phyloP scores from a whole-genome alignment of 139 green algal species.

The Astrephomene gubernaculifera region DNA sequence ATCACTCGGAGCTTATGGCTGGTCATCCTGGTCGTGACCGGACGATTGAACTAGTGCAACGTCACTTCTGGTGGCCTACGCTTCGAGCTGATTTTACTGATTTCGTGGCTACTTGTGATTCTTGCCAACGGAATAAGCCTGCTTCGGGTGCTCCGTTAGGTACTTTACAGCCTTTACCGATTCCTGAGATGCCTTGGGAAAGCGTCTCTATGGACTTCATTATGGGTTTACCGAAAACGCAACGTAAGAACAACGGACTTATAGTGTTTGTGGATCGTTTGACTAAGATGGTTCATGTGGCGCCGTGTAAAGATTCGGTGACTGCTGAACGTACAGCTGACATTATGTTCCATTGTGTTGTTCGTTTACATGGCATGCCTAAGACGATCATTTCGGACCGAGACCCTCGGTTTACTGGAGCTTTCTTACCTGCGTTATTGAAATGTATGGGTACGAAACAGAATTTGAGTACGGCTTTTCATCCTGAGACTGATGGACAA shows the following conservation, averaged over 20 bases:
- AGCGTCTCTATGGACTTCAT: constrained; percentile 36
- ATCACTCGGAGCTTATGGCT: neutral
- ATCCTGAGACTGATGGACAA: constrained; percentile 10
- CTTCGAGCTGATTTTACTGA: neutral
- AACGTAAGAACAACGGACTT: neutral
- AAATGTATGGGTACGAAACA: neutral
- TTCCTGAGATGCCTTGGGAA: constrained; percentile 2
- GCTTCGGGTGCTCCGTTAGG: neutral
- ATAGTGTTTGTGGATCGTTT: constrained; percentile 20
- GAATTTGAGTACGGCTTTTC: neutral
- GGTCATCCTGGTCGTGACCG: constrained; percentile 5
- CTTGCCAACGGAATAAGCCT: neutral
- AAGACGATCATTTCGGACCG: neutral
- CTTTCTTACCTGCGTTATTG: neutral
- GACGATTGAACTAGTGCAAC: neutral
- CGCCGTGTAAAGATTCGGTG: neutral
- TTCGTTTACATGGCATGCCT: constrained; percentile 15
- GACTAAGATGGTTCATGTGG: constrained; percentile 10
- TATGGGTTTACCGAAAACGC: neutral
- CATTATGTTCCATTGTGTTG: neutral
- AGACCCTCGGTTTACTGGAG: neutral
- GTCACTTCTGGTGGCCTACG: neutral
- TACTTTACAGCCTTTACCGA: neutral
- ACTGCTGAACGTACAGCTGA: neutral
- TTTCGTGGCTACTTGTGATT: constrained; percentile 1